Evolutionary conservation across 2,329 filamentous ascomycete species (phyloP), one percentile per base, ranked within the genome.

Genomic region (Domatiomyces globalis): DNA sequence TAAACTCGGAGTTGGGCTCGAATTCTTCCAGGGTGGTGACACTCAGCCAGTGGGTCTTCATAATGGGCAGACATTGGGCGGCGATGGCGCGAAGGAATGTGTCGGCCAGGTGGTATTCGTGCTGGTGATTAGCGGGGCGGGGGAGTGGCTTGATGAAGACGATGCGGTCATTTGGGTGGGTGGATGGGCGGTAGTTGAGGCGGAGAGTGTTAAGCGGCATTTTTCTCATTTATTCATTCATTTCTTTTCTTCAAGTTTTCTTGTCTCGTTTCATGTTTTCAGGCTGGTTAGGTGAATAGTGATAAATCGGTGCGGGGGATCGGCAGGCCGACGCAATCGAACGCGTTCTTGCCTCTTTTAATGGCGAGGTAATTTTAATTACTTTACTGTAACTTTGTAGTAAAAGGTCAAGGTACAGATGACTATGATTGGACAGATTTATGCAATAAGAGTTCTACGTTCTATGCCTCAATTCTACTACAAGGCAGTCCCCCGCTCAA

Each of bases 401-500:
- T 5, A 25, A 25, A 25, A 25, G 6, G 22, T 25, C 22, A 25
- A 25, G 29, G 29, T 9, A 33, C 9, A 12, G 10, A 39, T 39
- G 10, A 12, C 33, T 15, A 15, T 39, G 4, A 39, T 15, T 39
- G 10, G 10, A 39, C 29, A 33, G 22, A 25, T 25, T 33, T 33
- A 33, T 15, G 15, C 33, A 39, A 15, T 15, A 39, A 5, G 29
- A 33, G 29, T 33, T 33, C 29, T 15, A 39, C 33, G 12, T 15
- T 15, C 15, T 39, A 15, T 9, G 10, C 2, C 15, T 15, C 33
- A 39, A 39, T 39, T 39, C 33, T 25, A 25, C 22, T 39, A 96
- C 67, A 96, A 92, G 78, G 94, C 94, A 2, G 92, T 96, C 17
- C 92, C 92, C 58, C 92, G 80, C 77, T 98, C 92, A 67, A 98